A percentile compares a stretch with the other conserved stretches of the same genome.
Conservation (phyloP, 495 filamentous ascomycete genomes). For the Corynascus novoguineensis region DNA sequence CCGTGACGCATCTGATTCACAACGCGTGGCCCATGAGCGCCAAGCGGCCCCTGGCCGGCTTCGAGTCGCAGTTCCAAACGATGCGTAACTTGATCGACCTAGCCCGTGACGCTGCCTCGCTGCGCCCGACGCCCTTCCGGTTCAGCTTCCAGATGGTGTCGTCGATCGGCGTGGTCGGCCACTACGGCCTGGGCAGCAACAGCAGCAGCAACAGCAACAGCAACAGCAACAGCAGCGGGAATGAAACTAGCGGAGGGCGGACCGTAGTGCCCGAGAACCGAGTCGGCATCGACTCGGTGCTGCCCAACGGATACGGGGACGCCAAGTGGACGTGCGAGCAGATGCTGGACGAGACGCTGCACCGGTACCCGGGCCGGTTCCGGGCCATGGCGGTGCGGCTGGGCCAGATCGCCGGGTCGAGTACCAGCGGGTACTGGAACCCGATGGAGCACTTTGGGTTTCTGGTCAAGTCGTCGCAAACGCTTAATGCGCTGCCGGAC, state of each 20-base stretch:
- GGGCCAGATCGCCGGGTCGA: conserved; percentile 49
- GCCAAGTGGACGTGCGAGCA: conserved; percentile 50
- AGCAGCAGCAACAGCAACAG: too few relatives aligned
- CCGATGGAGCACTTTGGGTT: conserved; percentile 44
- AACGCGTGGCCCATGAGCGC: conserved; percentile 56
- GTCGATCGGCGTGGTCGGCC: conserved; percentile 48
- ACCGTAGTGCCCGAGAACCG: conserved; percentile 29
- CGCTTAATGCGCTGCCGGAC: conserved; percentile 38
- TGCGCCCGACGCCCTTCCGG: conserved; percentile 2
- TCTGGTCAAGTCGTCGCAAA: conserved; percentile 49
- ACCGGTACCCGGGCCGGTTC: conserved; percentile 35
- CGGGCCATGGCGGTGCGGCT: conserved; percentile 41
- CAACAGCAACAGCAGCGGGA: too few relatives aligned
- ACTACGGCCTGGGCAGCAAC: conserved; percentile 1
- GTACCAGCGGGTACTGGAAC: conserved; percentile 49
- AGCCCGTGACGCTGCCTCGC: conserved; percentile 32
- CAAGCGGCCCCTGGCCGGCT: conserved; percentile 38
- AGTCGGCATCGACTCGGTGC: conserved; percentile 30
- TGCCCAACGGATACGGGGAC: conserved; percentile 46
- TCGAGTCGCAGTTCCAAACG: conserved; percentile 47
- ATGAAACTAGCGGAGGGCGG: too few relatives aligned
- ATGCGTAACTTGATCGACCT: conserved; percentile 47
- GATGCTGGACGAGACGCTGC: conserved; percentile 46
- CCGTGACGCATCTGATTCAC: conserved; percentile 53
- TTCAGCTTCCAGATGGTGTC: conserved; percentile 51